Conservation (phyloP, 2,329 filamentous ascomycete species). For the Fusarium luffae region DNA sequence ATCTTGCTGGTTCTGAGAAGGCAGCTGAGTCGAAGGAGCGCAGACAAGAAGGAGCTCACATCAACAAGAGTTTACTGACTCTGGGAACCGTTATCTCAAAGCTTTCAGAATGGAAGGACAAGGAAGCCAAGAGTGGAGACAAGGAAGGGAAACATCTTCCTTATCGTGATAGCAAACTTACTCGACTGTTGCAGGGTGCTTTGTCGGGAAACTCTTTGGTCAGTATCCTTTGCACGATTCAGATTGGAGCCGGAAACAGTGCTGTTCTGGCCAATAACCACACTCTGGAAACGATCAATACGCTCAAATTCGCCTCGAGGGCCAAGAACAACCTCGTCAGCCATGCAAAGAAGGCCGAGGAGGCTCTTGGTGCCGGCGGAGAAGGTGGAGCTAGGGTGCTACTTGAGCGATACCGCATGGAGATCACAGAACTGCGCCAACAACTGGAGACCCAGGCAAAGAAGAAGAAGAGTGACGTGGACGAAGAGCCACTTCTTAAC, state of each 20-base stretch:
- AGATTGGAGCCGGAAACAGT: conserved; percentile 82
- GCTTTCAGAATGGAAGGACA: conserved; percentile 90
- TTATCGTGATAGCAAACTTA: conserved; percentile 97
- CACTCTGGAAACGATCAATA: conserved; percentile 91
- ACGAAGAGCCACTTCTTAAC: conserved; percentile 70
- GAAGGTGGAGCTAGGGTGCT: conserved; percentile 89
- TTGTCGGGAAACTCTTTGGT: conserved; percentile 93
- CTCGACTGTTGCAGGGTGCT: conserved; percentile 88
- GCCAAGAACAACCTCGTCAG: conserved; percentile 99
- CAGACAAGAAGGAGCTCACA: conserved; percentile 93
- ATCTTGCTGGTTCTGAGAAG: conserved; percentile 95
- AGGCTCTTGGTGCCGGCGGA: conserved; percentile 81
- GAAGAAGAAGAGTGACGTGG: conserved; percentile 67
- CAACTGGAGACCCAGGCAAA: conserved; percentile 88
- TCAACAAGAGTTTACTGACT: conserved; percentile 97
- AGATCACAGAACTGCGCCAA: conserved; percentile 83
- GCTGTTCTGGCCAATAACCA: conserved; percentile 78
- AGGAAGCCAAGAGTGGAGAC: conserved; percentile 76
- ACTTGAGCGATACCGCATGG: conserved; percentile 91
- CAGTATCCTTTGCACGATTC: conserved; percentile 96
- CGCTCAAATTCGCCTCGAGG: conserved; percentile 93
- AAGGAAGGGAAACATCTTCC: conserved; percentile 93
- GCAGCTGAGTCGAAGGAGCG: conserved; percentile 96
- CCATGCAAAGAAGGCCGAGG: conserved; percentile 93
- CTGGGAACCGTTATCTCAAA: conserved; percentile 94